Base-by-base conservation (phyloP, 352 stramenopile genomes). In the Globisporangium splendens region DNA sequence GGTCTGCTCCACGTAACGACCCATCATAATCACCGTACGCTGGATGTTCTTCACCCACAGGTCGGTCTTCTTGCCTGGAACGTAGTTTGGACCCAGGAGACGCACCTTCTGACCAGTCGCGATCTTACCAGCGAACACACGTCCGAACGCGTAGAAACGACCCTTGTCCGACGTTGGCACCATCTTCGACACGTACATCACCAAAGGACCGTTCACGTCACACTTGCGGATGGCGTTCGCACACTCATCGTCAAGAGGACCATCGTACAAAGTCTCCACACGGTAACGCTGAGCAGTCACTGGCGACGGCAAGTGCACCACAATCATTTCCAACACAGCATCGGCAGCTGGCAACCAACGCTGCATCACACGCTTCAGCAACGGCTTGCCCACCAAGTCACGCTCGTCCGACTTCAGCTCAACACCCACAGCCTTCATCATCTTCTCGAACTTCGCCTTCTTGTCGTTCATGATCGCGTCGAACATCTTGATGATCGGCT, bases 151-250 rank as follows among this genome's bases (percentile, higher is more conserved):
- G 76, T 99, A 99, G 93, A 99, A 99, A 73, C 97, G 93, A 59
- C 96, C 96, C 78, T 89, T 89, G 81, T 99, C 98, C 80, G 98
- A 98, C 52, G 97, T 99, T 64, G 98, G 97, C 64, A 99, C 96
- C 97, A 99, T 99, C 92, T 99, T 99, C 18, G 96, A 99, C 66
- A 99, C 95, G 91, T 99, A 99, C 97, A 99, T 99, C 75, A 98
- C 98, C 20, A 99, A 80, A 53, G 96, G 96, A 63, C 96, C 96
- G 70, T 96, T 96, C 58, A 98, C 98, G 77, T 99, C 97, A 69
- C 97, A 99, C 66, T 97, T 98, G 54, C 96, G 89, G 77, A 99
- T 99, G 66, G 96, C 97, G 61, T 91, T 92, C 66, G 96, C 96
- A 58, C 93, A 98, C 66, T 98, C 93, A 72, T 99, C 97, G 75